Evolutionary conservation across 257 asterid species (phyloP), one percentile per base, ranked within the genome.

Genomic region (Avicennia marina): DNA sequence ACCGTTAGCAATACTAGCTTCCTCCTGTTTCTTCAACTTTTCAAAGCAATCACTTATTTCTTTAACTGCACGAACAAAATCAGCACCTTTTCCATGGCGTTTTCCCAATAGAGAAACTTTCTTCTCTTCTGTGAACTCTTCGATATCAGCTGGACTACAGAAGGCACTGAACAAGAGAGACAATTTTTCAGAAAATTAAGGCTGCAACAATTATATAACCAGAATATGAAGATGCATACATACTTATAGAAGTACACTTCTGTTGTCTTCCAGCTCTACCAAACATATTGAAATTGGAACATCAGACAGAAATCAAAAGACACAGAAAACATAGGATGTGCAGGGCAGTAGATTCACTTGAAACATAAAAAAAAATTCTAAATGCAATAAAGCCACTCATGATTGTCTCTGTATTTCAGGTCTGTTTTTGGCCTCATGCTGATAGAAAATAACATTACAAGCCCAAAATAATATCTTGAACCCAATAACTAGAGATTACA

Each of bases 101-200:
- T 82, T 90, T 21, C 78, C 89, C 62, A 87, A 69, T 60, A 90
- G 83, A 68, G 89, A 82, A 33, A 48, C 71, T 74, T 84, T 87
- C 75, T 79, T 90, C 72, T 85, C 95, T 75, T 90, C 96, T 0
- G 96, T 85, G 74, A 90, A 90, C 34, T 87, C 89, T 76, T 90
- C 96, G 46, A 90, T 83, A 59, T 90, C 98, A 70, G 72, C 87
- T 64, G 91, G 96, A 78, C 81, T 85, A 78, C 98, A 90, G 71
- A 85, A 87, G 65, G 94, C 98, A 71, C 98, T 90, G 94, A n/a
- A 59, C 53, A 68, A 65, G 48, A 52, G 46, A 29, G 55, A 41
- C 58, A 58, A 25, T 5, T 45, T 43, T 47, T 53, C 56, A 68
- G 39, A 58, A 17, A 25, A 39, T 33, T 54, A 50, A 60, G 40